These are phyloP conservation scores for Tuber microsphaerosporum DNA, from an alignment of 495 filamentous ascomycete genomes.

Conservation along the genomic window DNA sequence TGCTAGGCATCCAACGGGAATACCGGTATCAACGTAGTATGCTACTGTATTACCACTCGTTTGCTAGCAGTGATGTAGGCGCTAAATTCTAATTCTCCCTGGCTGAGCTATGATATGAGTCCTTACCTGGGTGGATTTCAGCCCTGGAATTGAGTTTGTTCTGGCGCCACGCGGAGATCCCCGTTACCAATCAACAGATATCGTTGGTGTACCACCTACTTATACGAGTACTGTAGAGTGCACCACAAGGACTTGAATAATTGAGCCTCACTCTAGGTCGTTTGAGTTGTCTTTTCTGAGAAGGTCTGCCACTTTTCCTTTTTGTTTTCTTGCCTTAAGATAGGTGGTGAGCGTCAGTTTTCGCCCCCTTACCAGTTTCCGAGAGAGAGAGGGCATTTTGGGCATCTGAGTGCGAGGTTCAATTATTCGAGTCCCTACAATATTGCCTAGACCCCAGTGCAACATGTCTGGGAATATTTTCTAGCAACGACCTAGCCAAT, in stretches of 20 bases:
- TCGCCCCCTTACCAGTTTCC: background rate
- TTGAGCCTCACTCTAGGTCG: background rate
- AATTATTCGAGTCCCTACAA: background rate
- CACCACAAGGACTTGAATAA: background rate
- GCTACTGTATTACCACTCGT: too few species aligned
- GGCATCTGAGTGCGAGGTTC: background rate
- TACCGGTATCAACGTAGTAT: too few species aligned
- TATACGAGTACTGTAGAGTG: background rate
- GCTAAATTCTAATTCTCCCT: too few species aligned
- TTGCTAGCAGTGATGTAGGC: too few species aligned
- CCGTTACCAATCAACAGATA: background rate
- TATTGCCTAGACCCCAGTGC: too few species aligned
- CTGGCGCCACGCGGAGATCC: background rate
- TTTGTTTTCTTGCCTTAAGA: background rate
- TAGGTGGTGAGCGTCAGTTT: background rate
- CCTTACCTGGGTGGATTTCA: background rate
- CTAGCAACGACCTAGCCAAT: too few species aligned
- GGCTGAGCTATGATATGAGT: background rate
- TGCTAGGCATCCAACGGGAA: too few species aligned
- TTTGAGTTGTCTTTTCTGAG: too few species aligned
- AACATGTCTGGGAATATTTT: too few species aligned
- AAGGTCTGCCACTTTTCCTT: background rate
- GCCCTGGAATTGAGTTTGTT: background rate
- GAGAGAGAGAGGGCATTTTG: background rate
- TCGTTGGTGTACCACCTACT: background rate